Conservation (phyloP, 176 grass and related monocot species). For the Oryza glumipatula region DNA sequence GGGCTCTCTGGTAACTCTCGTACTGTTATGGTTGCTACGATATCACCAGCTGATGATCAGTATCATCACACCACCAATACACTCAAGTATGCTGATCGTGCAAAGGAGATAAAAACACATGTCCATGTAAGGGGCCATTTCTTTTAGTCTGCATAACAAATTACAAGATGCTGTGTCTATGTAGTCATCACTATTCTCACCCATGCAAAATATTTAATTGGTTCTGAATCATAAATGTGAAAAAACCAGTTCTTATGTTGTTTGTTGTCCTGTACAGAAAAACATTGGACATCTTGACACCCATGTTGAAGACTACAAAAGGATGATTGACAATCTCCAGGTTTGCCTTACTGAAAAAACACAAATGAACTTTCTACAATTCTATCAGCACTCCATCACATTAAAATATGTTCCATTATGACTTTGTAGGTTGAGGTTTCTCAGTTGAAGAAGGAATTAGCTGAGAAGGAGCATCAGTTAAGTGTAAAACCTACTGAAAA, state of each 20-base stretch:
- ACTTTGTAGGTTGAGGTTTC: constrained; percentile 85
- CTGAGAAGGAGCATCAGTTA: constrained; percentile 91
- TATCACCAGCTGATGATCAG: constrained; percentile 95
- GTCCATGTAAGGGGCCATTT: constrained; percentile 74
- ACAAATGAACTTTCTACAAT: constrained; percentile 6
- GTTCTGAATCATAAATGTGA: constrained; percentile 14
- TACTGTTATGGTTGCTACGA: constrained; percentile 98
- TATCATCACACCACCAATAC: constrained; percentile 98
- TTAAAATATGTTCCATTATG: constrained; percentile 23
- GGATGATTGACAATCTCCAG: constrained; percentile 93
- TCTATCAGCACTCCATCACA: constrained; percentile 18
- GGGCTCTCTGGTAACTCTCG: constrained; percentile 95
- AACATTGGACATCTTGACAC: constrained; percentile 90
- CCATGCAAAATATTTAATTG: neutral
- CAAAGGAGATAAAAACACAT: constrained; percentile 99
- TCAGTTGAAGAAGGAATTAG: constrained; percentile 81
- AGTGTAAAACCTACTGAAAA: constrained; percentile 83
- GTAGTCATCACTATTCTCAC: neutral
- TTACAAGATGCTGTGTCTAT: neutral
- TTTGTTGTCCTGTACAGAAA: constrained; percentile 64
- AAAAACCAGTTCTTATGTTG: constrained; percentile 20
- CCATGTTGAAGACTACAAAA: constrained; percentile 94
- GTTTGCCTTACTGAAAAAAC: constrained; percentile 46
- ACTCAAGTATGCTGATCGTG: constrained; percentile 96
- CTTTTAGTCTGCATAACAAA: constrained; percentile 21